These are phyloP conservation scores for Hymenoscyphus repandus DNA, from an alignment of 2,329 filamentous ascomycete genomes.

Conservation along the genomic window DNA sequence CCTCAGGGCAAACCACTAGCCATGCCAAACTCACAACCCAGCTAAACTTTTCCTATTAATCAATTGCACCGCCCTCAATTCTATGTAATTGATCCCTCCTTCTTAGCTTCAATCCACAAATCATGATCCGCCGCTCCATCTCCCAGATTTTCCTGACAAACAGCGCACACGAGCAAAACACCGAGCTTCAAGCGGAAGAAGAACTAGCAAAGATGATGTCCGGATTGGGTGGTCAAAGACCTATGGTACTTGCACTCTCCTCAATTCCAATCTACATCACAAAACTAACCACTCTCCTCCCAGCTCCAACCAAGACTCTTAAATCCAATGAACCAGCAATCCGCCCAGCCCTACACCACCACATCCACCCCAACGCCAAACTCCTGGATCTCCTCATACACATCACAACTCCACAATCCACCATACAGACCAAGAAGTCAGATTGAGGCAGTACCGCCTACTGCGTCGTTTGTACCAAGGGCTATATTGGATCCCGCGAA, in stretches of 20 bases:
- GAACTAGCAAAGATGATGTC: not conserved
- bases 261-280: not conserved
- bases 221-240: not conserved
- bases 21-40: too few relatives aligned
- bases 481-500: constrained; percentile 44
- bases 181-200: not conserved
- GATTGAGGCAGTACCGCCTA: constrained; percentile 44
- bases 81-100: too few relatives aligned
- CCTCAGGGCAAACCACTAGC: too few relatives aligned
- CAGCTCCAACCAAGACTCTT: constrained; percentile 1
- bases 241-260: not conserved
- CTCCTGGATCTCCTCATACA: constrained; percentile 3
- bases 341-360: constrained; percentile 5
- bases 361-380: not conserved
- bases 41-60: too few relatives aligned
- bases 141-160: constrained; percentile 6
- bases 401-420: not conserved
- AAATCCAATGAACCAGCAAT: constrained; percentile 18
- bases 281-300: not conserved
- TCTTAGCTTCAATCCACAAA: not conserved
- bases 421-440: constrained; percentile 34
- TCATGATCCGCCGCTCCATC: constrained; percentile 6
- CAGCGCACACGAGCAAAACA: not conserved
- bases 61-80: too few relatives aligned
- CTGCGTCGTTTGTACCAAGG: constrained; percentile 20